A percentile compares a stretch with the other conserved stretches of the same genome.
phyloP scores from a whole-genome alignment of 352 stramenopile species.

The Globisporangium mamillatum region DNA sequence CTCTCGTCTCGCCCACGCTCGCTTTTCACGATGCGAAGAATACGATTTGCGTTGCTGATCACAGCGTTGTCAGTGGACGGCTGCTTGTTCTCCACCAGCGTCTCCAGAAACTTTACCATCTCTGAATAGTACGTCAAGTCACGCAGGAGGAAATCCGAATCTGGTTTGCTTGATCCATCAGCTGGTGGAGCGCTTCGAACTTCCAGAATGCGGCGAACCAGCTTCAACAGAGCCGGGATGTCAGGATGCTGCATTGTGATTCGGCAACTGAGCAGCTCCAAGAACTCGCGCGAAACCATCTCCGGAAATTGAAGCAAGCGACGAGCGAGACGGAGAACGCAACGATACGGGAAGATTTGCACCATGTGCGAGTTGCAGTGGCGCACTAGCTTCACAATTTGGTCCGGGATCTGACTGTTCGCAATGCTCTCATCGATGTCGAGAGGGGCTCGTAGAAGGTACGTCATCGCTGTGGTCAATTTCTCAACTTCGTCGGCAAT shows the following conservation, averaged over 20 bases:
- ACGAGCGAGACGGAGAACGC: slow-evolving; percentile 54
- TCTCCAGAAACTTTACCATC: slow-evolving; percentile 60
- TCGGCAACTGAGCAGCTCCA: slow-evolving; percentile 71
- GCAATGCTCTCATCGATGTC: slow-evolving; percentile 73
- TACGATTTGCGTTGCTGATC: slow-evolving; percentile 71
- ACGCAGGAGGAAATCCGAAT: slow-evolving; percentile 46
- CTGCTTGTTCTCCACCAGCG: slow-evolving; percentile 46
- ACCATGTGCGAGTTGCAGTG: slow-evolving; percentile 72
- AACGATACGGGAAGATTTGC: slow-evolving; percentile 72
- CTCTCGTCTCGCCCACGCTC: slow-evolving; percentile 53
- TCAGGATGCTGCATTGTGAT: slow-evolving; percentile 69
- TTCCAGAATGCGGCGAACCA: slow-evolving; percentile 72
- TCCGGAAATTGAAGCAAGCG: slow-evolving; percentile 64
- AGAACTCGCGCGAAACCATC: slow-evolving; percentile 65
- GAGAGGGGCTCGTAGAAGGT: slow-evolving; percentile 63
- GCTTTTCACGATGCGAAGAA: slow-evolving; percentile 66
- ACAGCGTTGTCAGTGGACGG: slow-evolving; percentile 37
- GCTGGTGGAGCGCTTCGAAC: slow-evolving; percentile 33
- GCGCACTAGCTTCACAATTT: slow-evolving; percentile 72
- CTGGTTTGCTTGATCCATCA: slow-evolving; percentile 31
- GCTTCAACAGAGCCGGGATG: slow-evolving; percentile 63
- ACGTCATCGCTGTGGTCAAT: slow-evolving; percentile 64
- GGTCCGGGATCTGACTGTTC: slow-evolving; percentile 58
- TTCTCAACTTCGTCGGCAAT: slow-evolving; percentile 59
- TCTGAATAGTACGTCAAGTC: slow-evolving; percentile 65